Base-by-base conservation (phyloP, 1,284 basidiomycete genomes). In the Peniophora sp. region DNA sequence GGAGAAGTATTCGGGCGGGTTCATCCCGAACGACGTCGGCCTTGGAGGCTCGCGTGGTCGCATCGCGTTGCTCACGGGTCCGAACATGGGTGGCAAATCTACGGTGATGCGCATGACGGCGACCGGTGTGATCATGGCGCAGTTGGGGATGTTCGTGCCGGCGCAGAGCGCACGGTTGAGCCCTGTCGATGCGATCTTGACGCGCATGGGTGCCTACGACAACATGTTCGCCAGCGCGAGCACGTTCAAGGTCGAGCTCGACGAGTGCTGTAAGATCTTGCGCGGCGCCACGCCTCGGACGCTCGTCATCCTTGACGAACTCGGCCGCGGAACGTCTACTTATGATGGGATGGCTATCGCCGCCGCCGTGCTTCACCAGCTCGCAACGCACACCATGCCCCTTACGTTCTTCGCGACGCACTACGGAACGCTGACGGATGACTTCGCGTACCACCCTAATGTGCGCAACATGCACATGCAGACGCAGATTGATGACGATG, bases 161-260 rank as follows among this genome's bases (percentile, higher is more conserved):
- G 96, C 97, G 0, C 67, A 77, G 34, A 78, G 70, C 49, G 97
- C 96, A 24, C 77, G 80, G 88, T 89, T 99, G 47, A 87, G 86
- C 56, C 93, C 97, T 0, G 84, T 97, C 2, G 96, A 99, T 65
- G 77, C 89, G 22, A 97, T 99, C 59, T 81, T 97, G 53, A 98
- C 96, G 6, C 85, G 97, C 24, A 99, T 99, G 96, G 97, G 97
- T 17, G 97, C 97, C 2, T 95, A 96, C 64, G 94, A 97, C 63
- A 94, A 94, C 62, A 96, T 97, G 89, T 97, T 97, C 65, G 89
- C 92, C 2, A 89, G 90, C 58, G 82, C 93, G 0, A 94, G 92
- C 68, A 96, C 93, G 0, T 97, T 97, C 79, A 94, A 96, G 65
- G 94, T 97, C 17, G 95, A 97, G 64, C 74, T 97, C 50, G 94